A percentile compares a stretch with the other conserved stretches of the same genome.
Conservation (phyloP, 257 asterid species). For the Ophiorrhiza pumila region DNA sequence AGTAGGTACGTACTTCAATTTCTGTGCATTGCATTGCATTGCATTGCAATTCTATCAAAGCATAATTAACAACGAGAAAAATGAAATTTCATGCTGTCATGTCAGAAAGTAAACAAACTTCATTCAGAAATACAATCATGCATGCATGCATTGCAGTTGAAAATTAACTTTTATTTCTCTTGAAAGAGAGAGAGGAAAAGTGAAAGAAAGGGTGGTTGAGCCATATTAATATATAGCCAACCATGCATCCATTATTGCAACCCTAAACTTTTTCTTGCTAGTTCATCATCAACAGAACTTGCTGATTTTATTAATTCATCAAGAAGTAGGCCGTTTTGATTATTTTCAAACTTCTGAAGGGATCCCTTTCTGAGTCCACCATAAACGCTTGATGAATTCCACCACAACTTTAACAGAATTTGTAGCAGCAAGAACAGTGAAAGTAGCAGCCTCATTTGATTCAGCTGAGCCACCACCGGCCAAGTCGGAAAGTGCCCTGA, state of each 20-base stretch:
- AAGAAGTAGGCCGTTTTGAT: not conserved
- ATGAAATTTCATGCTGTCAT: no score
- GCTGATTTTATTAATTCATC: not conserved
- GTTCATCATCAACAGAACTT: no score
- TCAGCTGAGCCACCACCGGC: constrained; percentile 48
- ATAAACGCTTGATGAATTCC: constrained; percentile 36
- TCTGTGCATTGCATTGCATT: no score
- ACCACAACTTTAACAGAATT: constrained; percentile 44
- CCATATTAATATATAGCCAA: no score
- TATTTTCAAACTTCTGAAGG: not conserved
- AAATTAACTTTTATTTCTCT: not conserved
- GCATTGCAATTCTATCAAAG: no score
- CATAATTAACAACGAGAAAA: no score
- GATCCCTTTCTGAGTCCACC: not conserved
- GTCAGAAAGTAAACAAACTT: no score
- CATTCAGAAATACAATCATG: no score
- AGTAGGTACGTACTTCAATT: no score
- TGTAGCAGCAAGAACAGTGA: constrained; percentile 37
- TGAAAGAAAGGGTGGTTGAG: not conserved
- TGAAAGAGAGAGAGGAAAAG: not conserved
- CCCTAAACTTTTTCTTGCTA: no score
- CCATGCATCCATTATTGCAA: no score
- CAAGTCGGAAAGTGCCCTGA: constrained; percentile 57
- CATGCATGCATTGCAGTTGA: not conserved
- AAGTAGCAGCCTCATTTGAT: constrained; percentile 49